Base-by-base conservation (phyloP, 169 alveolate species). In the Theileria sp. region DNA sequence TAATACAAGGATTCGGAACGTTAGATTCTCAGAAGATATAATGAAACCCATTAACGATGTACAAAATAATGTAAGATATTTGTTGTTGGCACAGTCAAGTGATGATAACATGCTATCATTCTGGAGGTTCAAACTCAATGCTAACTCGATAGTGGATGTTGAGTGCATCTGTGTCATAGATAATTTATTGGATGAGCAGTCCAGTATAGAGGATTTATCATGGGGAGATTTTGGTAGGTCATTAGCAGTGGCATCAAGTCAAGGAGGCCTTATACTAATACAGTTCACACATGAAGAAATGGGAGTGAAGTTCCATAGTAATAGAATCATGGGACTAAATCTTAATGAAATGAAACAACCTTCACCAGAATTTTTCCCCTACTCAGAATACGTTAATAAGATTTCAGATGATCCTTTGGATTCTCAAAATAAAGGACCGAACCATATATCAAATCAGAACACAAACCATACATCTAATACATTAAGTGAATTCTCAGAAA, bases 221-320 rank as follows among this genome's bases (percentile, higher is more conserved):
- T 85, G 91, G 91, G 91, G 91, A 25, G 79, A 85, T 64, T 34
- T 54, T 26, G 88, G 91, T 32, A 85, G 60, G 68, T 85, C 84
- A 77, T 83, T 85, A 19, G 91, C 91, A 10, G 72, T 79, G 7
- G 91, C 87, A 1, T n/a, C 87, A 15, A 85, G 87, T n/a, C 87
- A 79, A 36, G 91, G 91, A 23, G 91, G 91, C 19, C 79, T 85
- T 1, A 79, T 85, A 30, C 51, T 85, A 67, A 56, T 85, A 0
- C 87, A 85, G 76, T 61, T 85, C 54, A 62, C 51, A 0, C 58
- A 85, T 38, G 87, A 77, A 1, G 91, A 85, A 15, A 73, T 74
- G 44, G 34, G 36, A 49, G 67, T 87, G 10, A 26, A 78, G 23
- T 85, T 56, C 65, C 64, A 62, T 75, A 77, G 68, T n/a, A 85